These are phyloP conservation scores for Talaromyces atroroseus DNA, from an alignment of 2,329 filamentous ascomycete species.

Conservation along the genomic window DNA sequence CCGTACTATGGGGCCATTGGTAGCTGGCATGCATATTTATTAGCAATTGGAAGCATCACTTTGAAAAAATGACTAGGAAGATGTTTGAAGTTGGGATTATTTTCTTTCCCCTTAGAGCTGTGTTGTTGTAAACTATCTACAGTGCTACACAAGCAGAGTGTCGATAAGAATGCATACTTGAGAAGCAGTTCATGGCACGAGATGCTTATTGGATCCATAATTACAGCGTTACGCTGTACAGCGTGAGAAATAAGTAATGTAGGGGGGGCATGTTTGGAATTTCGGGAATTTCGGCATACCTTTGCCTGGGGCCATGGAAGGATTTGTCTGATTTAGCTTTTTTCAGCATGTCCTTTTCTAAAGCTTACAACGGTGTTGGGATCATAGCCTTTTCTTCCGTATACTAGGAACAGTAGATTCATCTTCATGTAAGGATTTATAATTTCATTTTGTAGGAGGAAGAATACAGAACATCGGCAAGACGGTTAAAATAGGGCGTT, in stretches of 20 bases:
- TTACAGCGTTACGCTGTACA: too few relatives aligned
- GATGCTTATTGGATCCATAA: too few relatives aligned
- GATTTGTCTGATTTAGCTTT: neutral
- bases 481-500: neutral
- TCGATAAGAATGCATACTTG: too few relatives aligned
- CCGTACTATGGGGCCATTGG: slow-evolving; percentile 7
- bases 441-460: neutral
- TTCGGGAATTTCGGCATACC: neutral
- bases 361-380: neutral
- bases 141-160: too few relatives aligned
- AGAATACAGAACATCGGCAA: too few relatives aligned
- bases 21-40: slow-evolving; percentile 8
- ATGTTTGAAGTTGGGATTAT: neutral
- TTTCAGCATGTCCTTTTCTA: neutral
- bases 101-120: too few relatives aligned
- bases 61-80: slow-evolving; percentile 1
- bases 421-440: neutral
- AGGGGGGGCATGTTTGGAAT: neutral
- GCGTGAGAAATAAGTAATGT: too few relatives aligned
- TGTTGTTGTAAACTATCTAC: too few relatives aligned
- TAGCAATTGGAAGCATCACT: slow-evolving; percentile 15
- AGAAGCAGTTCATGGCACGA: too few relatives aligned
- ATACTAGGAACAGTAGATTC: neutral
- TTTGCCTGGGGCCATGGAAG: neutral
- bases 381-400: neutral